These are phyloP conservation scores for Lippia alba DNA, from an alignment of 305 asterid genomes.

Conservation along the genomic window DNA sequence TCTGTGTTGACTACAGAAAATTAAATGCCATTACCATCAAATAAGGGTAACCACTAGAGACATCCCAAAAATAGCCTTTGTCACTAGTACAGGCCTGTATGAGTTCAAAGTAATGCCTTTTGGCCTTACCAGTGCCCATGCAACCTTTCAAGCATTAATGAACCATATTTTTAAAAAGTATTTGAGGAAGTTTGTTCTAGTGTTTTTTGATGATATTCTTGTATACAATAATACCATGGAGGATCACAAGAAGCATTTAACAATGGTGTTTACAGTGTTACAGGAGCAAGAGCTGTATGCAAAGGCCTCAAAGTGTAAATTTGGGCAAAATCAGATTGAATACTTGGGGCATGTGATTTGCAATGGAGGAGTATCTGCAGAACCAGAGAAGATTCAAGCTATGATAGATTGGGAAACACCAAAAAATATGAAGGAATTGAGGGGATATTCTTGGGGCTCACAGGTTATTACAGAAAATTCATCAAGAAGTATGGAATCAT, in stretches of 20 bases:
- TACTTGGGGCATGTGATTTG: background rate
- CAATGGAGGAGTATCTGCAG: background rate
- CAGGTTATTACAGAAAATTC: too few relatives aligned
- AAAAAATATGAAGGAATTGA: background rate
- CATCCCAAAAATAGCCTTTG: background rate
- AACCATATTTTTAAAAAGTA: background rate
- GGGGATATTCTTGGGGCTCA: background rate
- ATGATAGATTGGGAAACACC: background rate
- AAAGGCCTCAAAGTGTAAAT: background rate
- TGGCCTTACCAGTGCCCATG: background rate
- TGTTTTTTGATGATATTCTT: conserved; percentile 4
- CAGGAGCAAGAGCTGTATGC: rapidly evolving
- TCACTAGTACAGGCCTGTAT: background rate
- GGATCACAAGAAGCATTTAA: too few relatives aligned
- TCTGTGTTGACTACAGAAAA: background rate
- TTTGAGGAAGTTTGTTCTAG: background rate
- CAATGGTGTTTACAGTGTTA: too few relatives aligned
- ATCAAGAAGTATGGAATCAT: too few relatives aligned
- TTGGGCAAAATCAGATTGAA: too few relatives aligned
- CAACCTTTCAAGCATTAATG: background rate
- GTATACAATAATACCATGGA: too few relatives aligned
- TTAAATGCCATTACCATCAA: background rate
- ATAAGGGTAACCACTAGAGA: background rate
- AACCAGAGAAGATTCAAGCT: background rate
- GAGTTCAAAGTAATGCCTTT: background rate